Evolutionary conservation across 352 stramenopile species (phyloP), one percentile per base, ranked within the genome.

Genomic region (Phytophthora cactorum): DNA sequence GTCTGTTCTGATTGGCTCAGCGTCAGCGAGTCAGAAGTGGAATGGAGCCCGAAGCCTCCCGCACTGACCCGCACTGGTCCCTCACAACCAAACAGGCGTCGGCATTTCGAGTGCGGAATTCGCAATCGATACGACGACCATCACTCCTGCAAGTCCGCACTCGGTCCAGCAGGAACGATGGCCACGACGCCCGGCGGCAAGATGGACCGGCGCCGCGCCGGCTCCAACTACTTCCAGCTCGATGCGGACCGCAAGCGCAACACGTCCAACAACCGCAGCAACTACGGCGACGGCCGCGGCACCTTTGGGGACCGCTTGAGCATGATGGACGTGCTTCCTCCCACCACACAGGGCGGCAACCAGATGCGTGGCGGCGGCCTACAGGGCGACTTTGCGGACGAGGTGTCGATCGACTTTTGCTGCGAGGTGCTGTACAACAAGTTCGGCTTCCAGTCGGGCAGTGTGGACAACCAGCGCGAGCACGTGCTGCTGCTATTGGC

Each of bases 221-320:
- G 81, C 63, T 92, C 84, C 74, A 94, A 94, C 81, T 94, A 94
- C 75, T 94, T 94, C 57, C 71, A 91, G 64, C 76, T 94, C 34
- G 82, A 92, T 39, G 78, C 84, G 11, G 84, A 94, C 69, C 79
- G 81, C 62, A 90, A 91, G 77, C 82, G 86, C 68, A 89, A 88
- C 71, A 74, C 71, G 68, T 86, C 72, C 72, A 62, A 69, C 49
- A 78, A 82, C 57, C 60, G 58, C 15, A 78, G 68, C 58, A 81
- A 79, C 61, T 63, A 66, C 29, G 59, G 47, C 17, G 79, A 89
- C 47, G 62, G 59, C n/a, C 72, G 79, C n/a, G 77, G 77, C 34
- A 87, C 78, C 43, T 85, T 91, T 43, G 84, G 79, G 12, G 70
- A 70, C 28, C 80, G 84, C 0, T 74, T 92, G 17, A 88, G 77